phyloP scores from a whole-genome alignment of 2,329 filamentous ascomycete genomes.

The Diaporthe sp. region DNA sequence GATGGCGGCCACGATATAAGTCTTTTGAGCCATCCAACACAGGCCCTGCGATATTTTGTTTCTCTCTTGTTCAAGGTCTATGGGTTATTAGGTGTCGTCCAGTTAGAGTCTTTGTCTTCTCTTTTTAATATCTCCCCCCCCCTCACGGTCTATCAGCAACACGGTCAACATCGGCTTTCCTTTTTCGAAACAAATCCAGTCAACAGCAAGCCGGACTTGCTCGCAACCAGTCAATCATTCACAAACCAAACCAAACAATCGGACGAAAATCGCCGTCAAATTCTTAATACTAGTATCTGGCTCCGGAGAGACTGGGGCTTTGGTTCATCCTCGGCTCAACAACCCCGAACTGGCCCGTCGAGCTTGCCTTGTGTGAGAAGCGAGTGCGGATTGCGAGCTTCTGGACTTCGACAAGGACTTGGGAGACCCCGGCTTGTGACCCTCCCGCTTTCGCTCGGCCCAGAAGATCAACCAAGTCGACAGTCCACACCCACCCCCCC shows the following conservation, averaged over 20 bases:
- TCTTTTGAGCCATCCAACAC: slow-evolving; percentile 60
- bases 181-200: slow-evolving; percentile 49
- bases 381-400: slow-evolving; percentile 40
- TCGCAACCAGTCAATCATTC: slow-evolving; percentile 65
- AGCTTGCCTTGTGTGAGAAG: slow-evolving; percentile 44
- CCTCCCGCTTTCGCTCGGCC: slow-evolving; percentile 59
- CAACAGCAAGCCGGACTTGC: slow-evolving; percentile 72
- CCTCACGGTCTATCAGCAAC: slow-evolving; percentile 48
- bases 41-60: slow-evolving; percentile 54
- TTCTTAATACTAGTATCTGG: slow-evolving; percentile 53
- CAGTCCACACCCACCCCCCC: slow-evolving; percentile 43
- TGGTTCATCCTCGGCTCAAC: slow-evolving; percentile 47
- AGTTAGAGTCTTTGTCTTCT: slow-evolving; percentile 55
- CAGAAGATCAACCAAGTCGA: slow-evolving; percentile 42
- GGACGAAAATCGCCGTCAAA: slow-evolving; percentile 43
- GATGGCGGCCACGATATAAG: slow-evolving; percentile 69
- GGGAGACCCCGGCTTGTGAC: slow-evolving; percentile 47
- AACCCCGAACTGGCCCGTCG: slow-evolving; percentile 50
- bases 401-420: slow-evolving; percentile 48
- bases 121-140: slow-evolving; percentile 51
- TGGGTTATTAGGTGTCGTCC: slow-evolving; percentile 65
- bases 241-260: slow-evolving; percentile 43
- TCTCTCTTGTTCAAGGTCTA: slow-evolving; percentile 57
- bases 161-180: slow-evolving; percentile 38
- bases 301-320: slow-evolving; percentile 50